Percentiles rank a stretch among this genome's conserved stretches.
phyloP scores from a whole-genome alignment of 2,329 filamentous ascomycete genomes.

The Cladophialophora carrionii region DNA sequence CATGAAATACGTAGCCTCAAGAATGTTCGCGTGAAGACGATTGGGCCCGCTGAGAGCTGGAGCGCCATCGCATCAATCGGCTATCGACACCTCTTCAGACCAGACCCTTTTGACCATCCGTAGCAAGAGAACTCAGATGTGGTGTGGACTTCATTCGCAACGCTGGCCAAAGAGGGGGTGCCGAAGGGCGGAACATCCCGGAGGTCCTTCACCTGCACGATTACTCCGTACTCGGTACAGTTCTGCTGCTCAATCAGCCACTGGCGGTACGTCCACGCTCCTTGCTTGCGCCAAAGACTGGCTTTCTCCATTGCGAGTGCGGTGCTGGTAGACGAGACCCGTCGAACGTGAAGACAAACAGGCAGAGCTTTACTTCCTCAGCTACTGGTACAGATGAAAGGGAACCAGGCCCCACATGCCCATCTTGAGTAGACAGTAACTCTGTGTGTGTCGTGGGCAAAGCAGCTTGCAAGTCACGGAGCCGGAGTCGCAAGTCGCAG shows the following conservation, averaged over 20 bases:
- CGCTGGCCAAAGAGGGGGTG: background rate
- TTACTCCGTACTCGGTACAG: too few relatives aligned
- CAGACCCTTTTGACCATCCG: background rate
- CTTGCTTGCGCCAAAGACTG: background rate
- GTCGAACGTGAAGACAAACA: background rate
- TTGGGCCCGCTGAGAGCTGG: background rate
- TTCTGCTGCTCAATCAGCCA: background rate
- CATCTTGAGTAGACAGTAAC: too few relatives aligned
- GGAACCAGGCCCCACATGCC: background rate
- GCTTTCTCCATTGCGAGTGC: background rate
- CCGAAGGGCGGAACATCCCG: background rate
- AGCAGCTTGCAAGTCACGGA: background rate
- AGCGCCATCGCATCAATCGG: background rate
- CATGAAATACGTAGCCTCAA: background rate
- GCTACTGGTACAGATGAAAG: background rate
- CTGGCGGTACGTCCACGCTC: background rate
- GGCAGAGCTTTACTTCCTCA: background rate
- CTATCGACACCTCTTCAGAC: background rate
- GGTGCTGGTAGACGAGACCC: background rate
- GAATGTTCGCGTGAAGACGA: background rate
- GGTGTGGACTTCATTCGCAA: background rate
- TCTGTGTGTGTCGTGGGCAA: too few relatives aligned
- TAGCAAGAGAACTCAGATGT: background rate
- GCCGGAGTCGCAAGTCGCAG: background rate
- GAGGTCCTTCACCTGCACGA: too few relatives aligned